These are phyloP conservation scores for Cercospora nicotianae DNA, from an alignment of 2,329 filamentous ascomycete genomes.

Conservation along the genomic window DNA sequence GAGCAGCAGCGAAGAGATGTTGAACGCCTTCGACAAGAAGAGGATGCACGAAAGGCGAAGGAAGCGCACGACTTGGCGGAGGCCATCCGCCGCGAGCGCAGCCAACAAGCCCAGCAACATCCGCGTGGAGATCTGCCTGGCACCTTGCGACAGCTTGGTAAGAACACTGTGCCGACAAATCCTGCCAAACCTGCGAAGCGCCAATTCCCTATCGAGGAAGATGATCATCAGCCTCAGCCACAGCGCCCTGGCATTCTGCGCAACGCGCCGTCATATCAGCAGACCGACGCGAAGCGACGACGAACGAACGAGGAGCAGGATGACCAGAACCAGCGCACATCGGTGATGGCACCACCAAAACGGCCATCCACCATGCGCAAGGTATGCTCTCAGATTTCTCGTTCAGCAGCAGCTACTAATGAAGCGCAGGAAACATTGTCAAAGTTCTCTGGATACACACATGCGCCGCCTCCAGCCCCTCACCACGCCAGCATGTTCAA, in stretches of 20 bases:
- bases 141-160: constrained; percentile 58
- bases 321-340: constrained; percentile 62
- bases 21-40: constrained; percentile 38
- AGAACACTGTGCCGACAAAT: constrained; percentile 63
- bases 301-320: constrained; percentile 70
- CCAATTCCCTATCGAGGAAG: constrained; percentile 64
- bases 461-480: constrained; percentile 56
- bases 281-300: constrained; percentile 74
- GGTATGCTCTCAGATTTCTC: constrained; percentile 49
- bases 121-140: constrained; percentile 52
- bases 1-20: constrained; percentile 36
- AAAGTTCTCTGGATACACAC: constrained; percentile 65
- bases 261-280: constrained; percentile 54
- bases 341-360: constrained; percentile 79
- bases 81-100: constrained; percentile 40
- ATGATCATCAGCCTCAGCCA: constrained; percentile 59
- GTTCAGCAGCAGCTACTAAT: constrained; percentile 4
- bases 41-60: constrained; percentile 33
- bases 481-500: constrained; percentile 59
- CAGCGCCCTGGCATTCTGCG: constrained; percentile 58
- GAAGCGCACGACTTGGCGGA: constrained; percentile 40
- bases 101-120: constrained; percentile 37
- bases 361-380: constrained; percentile 75
- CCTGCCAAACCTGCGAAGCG: constrained; percentile 75
- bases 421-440: constrained; percentile 55